Percentiles rank a stretch among this genome's conserved stretches.
Evolutionary conservation across 257 asterid species (phyloP).

Genomic region (Paraleonurus japonicus): DNA sequence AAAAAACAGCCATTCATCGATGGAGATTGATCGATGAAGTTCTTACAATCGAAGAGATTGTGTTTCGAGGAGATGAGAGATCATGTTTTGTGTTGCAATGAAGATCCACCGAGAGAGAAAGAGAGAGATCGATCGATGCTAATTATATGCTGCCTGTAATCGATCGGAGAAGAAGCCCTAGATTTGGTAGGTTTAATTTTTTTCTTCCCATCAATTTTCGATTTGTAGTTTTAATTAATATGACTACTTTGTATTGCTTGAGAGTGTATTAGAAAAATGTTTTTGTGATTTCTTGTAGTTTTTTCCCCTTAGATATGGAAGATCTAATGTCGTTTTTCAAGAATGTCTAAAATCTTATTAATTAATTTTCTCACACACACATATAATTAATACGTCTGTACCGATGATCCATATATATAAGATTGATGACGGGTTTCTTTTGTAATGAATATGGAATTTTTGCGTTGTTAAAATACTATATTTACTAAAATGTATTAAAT

Average conservation of each 20-base stretch:
- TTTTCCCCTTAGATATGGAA: conserved; percentile 20
- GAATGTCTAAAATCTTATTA: conserved; percentile 1
- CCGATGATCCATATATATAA: neutral
- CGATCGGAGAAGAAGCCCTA: conserved; percentile 38
- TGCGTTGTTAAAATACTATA: neutral
- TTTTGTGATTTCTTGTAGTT: conserved; percentile 23
- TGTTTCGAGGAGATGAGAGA: too few species aligned
- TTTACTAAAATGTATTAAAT: neutral
- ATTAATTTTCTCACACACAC: neutral
- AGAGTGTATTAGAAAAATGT: conserved; percentile 10
- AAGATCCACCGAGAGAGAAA: too few species aligned
- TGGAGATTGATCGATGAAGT: neutral
- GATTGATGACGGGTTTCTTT: neutral
- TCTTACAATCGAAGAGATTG: too few species aligned
- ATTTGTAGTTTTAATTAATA: conserved; percentile 17
- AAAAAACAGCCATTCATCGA: neutral
- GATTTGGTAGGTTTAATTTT: conserved; percentile 32
- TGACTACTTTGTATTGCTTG: conserved; percentile 21
- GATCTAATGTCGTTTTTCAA: conserved; percentile 11
- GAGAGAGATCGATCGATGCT: neutral
- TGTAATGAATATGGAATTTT: neutral
- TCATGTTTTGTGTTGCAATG: too few species aligned
- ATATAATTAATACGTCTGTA: neutral
- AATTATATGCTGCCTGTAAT: neutral
- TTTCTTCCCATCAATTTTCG: neutral